Conservation (phyloP, 192 early-diverging fungal genomes). For the Spinellus fusiger region DNA sequence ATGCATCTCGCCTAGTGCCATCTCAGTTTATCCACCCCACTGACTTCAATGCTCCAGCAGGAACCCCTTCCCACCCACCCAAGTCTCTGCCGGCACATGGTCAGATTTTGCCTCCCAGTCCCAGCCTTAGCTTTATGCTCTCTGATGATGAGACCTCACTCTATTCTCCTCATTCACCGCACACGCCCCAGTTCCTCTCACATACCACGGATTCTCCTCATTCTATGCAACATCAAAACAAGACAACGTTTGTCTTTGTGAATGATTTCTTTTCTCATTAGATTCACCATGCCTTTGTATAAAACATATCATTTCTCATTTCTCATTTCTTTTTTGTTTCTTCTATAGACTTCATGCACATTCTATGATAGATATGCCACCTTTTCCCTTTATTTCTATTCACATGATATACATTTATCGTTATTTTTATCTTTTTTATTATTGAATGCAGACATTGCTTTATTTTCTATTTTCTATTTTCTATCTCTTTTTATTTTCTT, state of each 20-base stretch:
- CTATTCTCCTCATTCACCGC: constrained; percentile 11
- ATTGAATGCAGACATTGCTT: not conserved
- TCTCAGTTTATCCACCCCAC: constrained; percentile 8
- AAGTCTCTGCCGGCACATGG: not conserved
- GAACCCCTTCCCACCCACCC: not conserved
- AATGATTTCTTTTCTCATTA: not conserved
- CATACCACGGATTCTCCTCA: not conserved
- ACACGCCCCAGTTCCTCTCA: constrained; percentile 3
- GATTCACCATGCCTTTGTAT: not conserved
- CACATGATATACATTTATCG: not conserved
- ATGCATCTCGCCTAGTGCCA: constrained; percentile 4
- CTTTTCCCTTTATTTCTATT: not conserved
- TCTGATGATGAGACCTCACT: constrained; percentile 13
- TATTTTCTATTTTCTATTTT: not conserved
- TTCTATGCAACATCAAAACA: not conserved
- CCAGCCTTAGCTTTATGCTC: constrained; percentile 15
- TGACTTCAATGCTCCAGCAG: constrained; percentile 3
- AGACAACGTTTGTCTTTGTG: not conserved
- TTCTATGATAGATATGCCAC: not conserved
- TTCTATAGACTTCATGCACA: not conserved
- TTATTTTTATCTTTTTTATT: not conserved
- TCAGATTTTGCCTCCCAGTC: constrained; percentile 16
- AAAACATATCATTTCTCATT: not conserved
- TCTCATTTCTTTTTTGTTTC: not conserved
- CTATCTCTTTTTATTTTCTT: not conserved